These are phyloP conservation scores for Diaporthe nobilis DNA, from an alignment of 2,329 filamentous ascomycete species.

Conservation along the genomic window DNA sequence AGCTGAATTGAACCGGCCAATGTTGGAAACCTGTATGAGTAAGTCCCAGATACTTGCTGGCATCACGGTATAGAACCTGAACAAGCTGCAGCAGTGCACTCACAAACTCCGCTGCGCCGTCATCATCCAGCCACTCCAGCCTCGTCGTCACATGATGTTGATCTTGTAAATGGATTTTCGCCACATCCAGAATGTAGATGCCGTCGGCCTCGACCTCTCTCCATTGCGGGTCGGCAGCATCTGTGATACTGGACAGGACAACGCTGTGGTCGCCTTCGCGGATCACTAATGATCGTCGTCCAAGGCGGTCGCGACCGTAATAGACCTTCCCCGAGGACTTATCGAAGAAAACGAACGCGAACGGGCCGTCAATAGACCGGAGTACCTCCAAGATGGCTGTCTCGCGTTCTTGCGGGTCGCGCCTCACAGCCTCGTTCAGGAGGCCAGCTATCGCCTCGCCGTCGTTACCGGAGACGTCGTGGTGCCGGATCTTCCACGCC, in stretches of 20 bases:
- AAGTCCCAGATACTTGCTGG: constrained; percentile 55
- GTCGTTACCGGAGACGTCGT: constrained; percentile 81
- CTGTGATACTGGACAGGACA: constrained; percentile 79
- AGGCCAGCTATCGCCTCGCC: constrained; percentile 76
- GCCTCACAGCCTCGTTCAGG: constrained; percentile 62
- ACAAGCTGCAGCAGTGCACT: constrained; percentile 49
- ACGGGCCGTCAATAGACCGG: constrained; percentile 81
- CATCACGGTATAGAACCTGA: constrained; percentile 23
- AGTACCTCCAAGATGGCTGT: constrained; percentile 65
- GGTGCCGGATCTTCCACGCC: constrained; percentile 81
- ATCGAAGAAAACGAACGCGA: constrained; percentile 90
- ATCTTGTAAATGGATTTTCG: neutral
- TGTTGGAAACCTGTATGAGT: constrained; percentile 65
- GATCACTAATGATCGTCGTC: constrained; percentile 84
- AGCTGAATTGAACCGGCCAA: constrained; percentile 66
- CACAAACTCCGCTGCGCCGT: constrained; percentile 58
- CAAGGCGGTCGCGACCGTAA: constrained; percentile 89
- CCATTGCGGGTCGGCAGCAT: constrained; percentile 69
- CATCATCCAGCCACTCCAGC: constrained; percentile 53
- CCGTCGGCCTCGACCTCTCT: constrained; percentile 88
- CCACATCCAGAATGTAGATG: constrained; percentile 78
- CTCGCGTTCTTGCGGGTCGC: constrained; percentile 45
- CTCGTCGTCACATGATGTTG: constrained; percentile 37
- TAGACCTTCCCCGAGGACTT: constrained; percentile 72
- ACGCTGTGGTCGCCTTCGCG: constrained; percentile 63